These are phyloP conservation scores for Begonia loranthoides DNA, from an alignment of 306 rosid genomes.

Conservation along the genomic window DNA sequence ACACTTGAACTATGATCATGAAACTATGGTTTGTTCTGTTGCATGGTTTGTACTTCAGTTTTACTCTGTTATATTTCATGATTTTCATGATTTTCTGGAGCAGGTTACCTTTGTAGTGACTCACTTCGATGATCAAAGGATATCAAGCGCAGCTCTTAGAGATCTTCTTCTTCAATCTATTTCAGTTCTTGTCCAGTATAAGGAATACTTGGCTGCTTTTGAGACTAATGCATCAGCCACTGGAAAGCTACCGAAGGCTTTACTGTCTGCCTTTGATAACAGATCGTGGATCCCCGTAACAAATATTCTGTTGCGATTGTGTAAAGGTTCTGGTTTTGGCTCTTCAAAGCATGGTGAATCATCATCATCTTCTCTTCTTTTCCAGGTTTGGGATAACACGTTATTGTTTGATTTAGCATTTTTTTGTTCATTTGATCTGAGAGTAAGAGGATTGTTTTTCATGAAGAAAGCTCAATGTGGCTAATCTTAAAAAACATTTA, in stretches of 20 bases:
- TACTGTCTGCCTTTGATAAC: slow-evolving; percentile 81
- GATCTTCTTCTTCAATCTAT: slow-evolving; percentile 97
- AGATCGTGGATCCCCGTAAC: slow-evolving; percentile 95
- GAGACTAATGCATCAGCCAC: slow-evolving; percentile 82
- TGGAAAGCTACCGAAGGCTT: slow-evolving; percentile 72
- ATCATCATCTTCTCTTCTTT: slow-evolving; percentile 61
- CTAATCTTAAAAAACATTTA: too few species aligned
- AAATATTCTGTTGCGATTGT: slow-evolving; percentile 71
- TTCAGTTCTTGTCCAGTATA: slow-evolving; percentile 86
- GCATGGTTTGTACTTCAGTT: too few species aligned
- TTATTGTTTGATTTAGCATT: slow-evolving; percentile 16
- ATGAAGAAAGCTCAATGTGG: too few species aligned
- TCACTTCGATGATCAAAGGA: slow-evolving; percentile 90
- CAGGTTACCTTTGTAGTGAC: slow-evolving; percentile 88
- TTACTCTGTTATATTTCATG: too few species aligned
- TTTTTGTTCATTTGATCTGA: slow-evolving; percentile 2
- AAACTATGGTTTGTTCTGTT: too few species aligned
- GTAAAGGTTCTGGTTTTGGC: slow-evolving; percentile 91
- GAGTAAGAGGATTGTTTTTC: background rate
- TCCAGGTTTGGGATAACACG: slow-evolving; percentile 37
- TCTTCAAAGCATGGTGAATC: slow-evolving; percentile 88
- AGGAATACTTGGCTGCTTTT: slow-evolving; percentile 66
- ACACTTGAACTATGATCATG: too few species aligned
- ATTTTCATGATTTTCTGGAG: too few species aligned
- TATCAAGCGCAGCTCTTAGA: slow-evolving; percentile 86